Conservation (phyloP, 2,329 filamentous ascomycete genomes). For the Sordariomycetes sp. region DNA sequence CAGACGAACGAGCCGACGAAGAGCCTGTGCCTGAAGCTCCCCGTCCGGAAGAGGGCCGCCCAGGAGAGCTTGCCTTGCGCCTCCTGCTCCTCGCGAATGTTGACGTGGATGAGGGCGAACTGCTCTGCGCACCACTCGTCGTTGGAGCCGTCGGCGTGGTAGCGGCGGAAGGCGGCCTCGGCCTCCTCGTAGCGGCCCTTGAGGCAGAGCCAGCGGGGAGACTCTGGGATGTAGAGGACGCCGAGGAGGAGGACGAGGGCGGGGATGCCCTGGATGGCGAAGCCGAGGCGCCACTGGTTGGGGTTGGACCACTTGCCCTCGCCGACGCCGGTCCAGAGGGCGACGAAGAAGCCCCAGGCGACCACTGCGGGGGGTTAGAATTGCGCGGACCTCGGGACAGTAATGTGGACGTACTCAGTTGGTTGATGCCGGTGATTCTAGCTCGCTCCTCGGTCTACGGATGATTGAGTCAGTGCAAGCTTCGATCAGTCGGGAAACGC, state of each 20-base stretch:
- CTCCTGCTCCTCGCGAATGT: constrained; percentile 21
- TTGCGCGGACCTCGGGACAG: not conserved
- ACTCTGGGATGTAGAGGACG: constrained; percentile 34
- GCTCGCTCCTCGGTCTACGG: constrained; percentile 23
- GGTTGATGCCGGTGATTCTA: constrained; percentile 26
- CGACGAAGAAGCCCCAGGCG: constrained; percentile 40
- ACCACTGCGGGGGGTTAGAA: constrained; percentile 18
- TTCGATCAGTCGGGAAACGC: not conserved
- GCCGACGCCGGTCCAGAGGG: constrained; percentile 35
- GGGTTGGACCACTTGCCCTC: constrained; percentile 33
- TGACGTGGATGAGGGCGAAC: constrained; percentile 21
- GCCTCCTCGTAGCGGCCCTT: constrained; percentile 29
- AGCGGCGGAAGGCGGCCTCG: constrained; percentile 29
- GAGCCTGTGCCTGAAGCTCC: constrained; percentile 22
- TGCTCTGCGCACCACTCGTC: constrained; percentile 28
- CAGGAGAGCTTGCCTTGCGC: constrained; percentile 18
- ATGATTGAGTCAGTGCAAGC: not conserved
- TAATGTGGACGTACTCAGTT: constrained; percentile 21
- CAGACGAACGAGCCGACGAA: constrained; percentile 28
- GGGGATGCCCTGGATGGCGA: constrained; percentile 39
- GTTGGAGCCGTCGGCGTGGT: constrained; percentile 39
- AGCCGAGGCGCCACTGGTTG: constrained; percentile 27
- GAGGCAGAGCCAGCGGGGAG: constrained; percentile 33
- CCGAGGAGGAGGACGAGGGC: constrained; percentile 33
- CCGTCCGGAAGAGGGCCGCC: constrained; percentile 19